phyloP scores from a whole-genome alignment of 768 basidiomycete genomes.

The Panaeolus cyanescens region DNA sequence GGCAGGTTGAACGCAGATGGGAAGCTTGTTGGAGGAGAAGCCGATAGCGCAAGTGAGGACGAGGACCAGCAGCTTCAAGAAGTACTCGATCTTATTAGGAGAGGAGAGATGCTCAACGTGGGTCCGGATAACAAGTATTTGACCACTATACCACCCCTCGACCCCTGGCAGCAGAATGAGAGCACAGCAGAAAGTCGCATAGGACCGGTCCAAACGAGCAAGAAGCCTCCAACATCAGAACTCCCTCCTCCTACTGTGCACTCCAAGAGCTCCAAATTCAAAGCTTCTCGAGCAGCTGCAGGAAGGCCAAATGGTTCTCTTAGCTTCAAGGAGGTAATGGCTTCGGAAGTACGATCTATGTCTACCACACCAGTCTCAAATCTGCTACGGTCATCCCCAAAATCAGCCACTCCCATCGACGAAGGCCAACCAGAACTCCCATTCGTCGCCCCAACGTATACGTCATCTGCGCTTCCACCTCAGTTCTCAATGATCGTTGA shows the following conservation, averaged over 20 bases:
- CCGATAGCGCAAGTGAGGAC: conserved; percentile 58
- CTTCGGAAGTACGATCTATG: conserved; percentile 16
- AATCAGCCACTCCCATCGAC: conserved; percentile 18
- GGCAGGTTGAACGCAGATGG: conserved; percentile 54
- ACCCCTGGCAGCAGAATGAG: neutral
- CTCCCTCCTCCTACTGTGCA: conserved; percentile 31
- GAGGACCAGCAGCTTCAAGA: conserved; percentile 53
- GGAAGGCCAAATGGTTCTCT: conserved; percentile 23
- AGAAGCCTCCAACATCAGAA: conserved; percentile 11
- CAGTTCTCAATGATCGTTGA: conserved; percentile 35
- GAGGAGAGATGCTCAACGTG: conserved; percentile 53
- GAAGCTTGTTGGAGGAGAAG: conserved; percentile 51
- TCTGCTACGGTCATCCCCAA: conserved; percentile 36
- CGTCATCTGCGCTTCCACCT: neutral
- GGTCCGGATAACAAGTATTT: conserved; percentile 46
- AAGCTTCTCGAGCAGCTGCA: conserved; percentile 37
- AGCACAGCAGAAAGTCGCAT: too few species aligned
- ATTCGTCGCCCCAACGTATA: neutral
- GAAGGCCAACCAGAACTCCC: neutral
- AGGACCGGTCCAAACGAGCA: too few species aligned
- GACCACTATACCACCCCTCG: conserved; percentile 22
- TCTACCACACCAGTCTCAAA: conserved; percentile 26
- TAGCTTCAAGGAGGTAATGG: neutral
- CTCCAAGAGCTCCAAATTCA: conserved; percentile 52
- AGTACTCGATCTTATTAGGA: conserved; percentile 50